Evolutionary conservation across 441 rosid species (phyloP), one percentile per base, ranked within the genome.

Genomic region (Lepidium campestre): DNA sequence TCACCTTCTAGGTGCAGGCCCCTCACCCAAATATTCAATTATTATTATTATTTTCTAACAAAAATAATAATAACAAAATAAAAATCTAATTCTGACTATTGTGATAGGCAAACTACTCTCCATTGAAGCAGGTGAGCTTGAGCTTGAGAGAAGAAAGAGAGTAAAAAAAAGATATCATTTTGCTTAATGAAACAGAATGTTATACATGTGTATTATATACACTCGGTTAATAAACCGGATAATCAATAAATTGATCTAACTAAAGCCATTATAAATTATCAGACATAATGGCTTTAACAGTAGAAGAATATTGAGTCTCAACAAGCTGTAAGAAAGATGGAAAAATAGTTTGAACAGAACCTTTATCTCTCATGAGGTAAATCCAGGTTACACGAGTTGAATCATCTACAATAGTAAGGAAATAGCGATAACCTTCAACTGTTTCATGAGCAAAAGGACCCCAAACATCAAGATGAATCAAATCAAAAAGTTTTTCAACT

Each of bases 1-100:
- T 63, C 58, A 61, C 46, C 52, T 71, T 45, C 62, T 23, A 23
- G 39, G 55, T 69, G 60, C 67, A 68, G 29, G 65, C 6, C 39
- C 59, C 20, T 27, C 36, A n/a, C n/a, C n/a, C n/a, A n/a, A n/a
- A n/a, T 29, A 10, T 9, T 31, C 11, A 19, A 5, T 37, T 4
- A 39, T 52, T 12, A 40, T 40, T 17, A 29, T 17, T 53, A 1
- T 29, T 27, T 27, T 27, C n/a, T 27, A 23, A 22, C 23, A 22
- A 22, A 22, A 22, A 22, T 23, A 23, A 3, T 3, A 23, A 23
- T 23, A 23, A 1, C 4, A 23, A 23, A 25, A 25, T 1, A 25
- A 27, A n/a, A n/a, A n/a, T n/a, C n/a, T n/a, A n/a, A n/a, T n/a
- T n/a, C n/a, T n/a, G n/a, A n/a, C n/a, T n/a, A n/a, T n/a, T n/a